Evolutionary conservation across 495 filamentous ascomycete species (phyloP), one percentile per base, ranked within the genome.

Genomic region (Xylaria flabelliformis): DNA sequence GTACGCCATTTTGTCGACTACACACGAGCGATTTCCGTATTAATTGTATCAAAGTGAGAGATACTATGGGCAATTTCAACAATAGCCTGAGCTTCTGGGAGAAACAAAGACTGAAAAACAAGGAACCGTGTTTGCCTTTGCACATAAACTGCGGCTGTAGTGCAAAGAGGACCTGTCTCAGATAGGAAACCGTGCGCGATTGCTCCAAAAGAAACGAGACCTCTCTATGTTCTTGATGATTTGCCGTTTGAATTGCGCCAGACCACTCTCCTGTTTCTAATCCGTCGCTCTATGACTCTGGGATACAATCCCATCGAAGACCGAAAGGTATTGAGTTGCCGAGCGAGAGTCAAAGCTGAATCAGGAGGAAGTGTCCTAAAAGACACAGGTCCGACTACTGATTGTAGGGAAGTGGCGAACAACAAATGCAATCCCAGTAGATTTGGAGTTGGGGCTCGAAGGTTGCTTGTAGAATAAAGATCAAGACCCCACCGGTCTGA

Each of bases 1-100:
- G 44, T 76, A 79, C 34, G 77, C 77, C 77, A 79, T 79, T 50
- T 12, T 67, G 70, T 39, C 46, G 50, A 61, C 26, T 32, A 12
- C 17, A 39, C 62, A 24, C 13, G 42, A 29, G 39, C 72, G 72
- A 71, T 58, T 32, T 42, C 71, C 78, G 76, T 72, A 75, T 64
- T 24, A 26, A 50, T 10, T 56, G 41, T 21, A 68, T 32, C 32
- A n/a, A n/a, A 29, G 13, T 24, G 42, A 19, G 17, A 41, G 15
- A 9, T 8, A 26, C 29, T 48, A 24, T 39, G 19, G 55, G 26
- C 55, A 69, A 50, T 26, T 6, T 58, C 29, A 21, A 32, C 3
- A 1, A 32, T 48, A 42, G 8, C 21, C 24, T 29, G 41, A 2
- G 21, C 39, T 55, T 39, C 24, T 8, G 9, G 15, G 36, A 69